Conservation (phyloP, 306 rosid genomes). For the Quercus parvula region DNA sequence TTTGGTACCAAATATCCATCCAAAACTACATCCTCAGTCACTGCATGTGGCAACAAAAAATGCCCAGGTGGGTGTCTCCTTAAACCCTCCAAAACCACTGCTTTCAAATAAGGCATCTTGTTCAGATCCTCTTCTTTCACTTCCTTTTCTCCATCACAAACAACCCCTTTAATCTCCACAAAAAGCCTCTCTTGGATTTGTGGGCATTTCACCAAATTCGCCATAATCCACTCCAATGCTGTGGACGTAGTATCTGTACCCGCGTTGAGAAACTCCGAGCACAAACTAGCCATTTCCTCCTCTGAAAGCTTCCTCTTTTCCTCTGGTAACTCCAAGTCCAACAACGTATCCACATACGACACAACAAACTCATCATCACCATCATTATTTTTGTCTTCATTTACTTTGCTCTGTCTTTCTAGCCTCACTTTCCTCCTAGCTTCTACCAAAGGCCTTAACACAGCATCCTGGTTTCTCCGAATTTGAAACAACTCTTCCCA, state of each 20-base stretch:
- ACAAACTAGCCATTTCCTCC: no score
- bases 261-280: background rate
- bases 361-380: background rate
- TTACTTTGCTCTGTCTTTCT: background rate
- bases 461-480: background rate
- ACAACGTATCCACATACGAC: background rate
- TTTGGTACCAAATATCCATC: no score
- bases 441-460: background rate
- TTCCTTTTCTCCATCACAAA: background rate
- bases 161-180: background rate
- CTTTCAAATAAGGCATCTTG: background rate
- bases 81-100: background rate
- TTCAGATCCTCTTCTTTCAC: background rate
- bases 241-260: background rate
- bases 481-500: background rate
- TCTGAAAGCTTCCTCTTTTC: no score
- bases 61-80: background rate
- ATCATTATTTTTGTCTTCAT: background rate
- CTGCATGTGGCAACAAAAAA: no score
- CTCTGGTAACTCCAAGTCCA: no score
- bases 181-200: background rate
- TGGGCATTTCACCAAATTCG: background rate
- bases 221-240: background rate
- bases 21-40: no score
- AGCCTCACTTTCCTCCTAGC: background rate